Base-by-base conservation (phyloP, 2,329 filamentous ascomycete species). In the Penicillium oxalicum region DNA sequence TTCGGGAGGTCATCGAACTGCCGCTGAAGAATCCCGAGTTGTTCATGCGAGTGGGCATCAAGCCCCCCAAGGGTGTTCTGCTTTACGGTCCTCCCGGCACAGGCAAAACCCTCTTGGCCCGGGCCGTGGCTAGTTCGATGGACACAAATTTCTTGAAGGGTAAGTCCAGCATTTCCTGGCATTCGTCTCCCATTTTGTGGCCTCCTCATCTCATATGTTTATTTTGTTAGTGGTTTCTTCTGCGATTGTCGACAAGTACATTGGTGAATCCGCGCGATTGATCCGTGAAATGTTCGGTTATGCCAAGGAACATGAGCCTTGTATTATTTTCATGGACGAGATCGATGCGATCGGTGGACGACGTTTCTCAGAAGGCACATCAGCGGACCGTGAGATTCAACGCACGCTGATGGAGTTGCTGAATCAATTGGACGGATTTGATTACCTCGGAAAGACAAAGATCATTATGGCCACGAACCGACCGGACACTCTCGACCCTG, bases 261-360 rank as follows among this genome's bases (percentile, higher is more conserved):
- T 98, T 57, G 93, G 93, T 71, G 93, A 98, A 74, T 98, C 93
- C 9, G 93, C 93, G 34, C 86, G 94, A 58, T 78, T 98, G 58
- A 98, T 98, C 65, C 85, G 93, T 70, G 93, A 98, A 72, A 98
- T 98, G 94, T 98, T 98, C 66, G 94, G 93, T 50, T 98, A 98
- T 66, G 93, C 94, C 63, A 97, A 96, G 74, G 94, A 98, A 70
- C 93, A 98, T 70, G 93, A 98, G 72, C 93, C 93, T 35, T 98
- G 93, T 71, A 98, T 98, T 71, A 98, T 98, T 74, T 98, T 98
- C 81, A 98, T 98, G 93, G 94, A 98, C 78, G 93, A 98, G 74
- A 98, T 98, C 67, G 93, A 98, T 67, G 93, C 93, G 65, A 98
- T 98, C 65, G 93, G 93, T 69, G 94, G 94, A 55, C 83, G 94